Percentiles rank a stretch among this genome's conserved stretches.
Conservation (phyloP, 441 rosid genomes). For the Gossypium davidsonii region DNA sequence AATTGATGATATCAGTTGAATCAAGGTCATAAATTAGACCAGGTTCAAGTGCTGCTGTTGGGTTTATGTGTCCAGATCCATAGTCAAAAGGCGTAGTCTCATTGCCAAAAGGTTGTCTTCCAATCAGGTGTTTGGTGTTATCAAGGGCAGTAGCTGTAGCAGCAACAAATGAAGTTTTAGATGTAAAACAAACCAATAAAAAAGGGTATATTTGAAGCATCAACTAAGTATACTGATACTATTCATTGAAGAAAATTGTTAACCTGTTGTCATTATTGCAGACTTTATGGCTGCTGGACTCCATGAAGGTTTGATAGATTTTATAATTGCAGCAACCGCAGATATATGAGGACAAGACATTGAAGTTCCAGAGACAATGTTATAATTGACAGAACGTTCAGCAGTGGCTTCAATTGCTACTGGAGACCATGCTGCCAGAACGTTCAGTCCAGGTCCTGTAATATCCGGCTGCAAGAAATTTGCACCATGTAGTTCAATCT, state of each 20-base stretch:
- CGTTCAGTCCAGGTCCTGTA: conserved; percentile 44
- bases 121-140: conserved; percentile 23
- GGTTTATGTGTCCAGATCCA: conserved; percentile 50
- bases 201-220: neutral
- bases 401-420: conserved; percentile 25
- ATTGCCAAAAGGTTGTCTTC: conserved; percentile 33
- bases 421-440: conserved; percentile 52
- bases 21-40: conserved; percentile 43
- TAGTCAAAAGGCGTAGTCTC: conserved; percentile 44
- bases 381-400: conserved; percentile 27
- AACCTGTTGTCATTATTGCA: conserved; percentile 54
- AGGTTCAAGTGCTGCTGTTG: conserved; percentile 31
- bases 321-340: conserved; percentile 38
- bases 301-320: conserved; percentile 41
- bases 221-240: neutral
- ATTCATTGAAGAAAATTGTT: conserved; percentile 6
- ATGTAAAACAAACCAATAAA: neutral
- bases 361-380: conserved; percentile 45
- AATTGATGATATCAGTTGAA: conserved; percentile 26
- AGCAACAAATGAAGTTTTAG: conserved; percentile 9
- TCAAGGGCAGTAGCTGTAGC: conserved; percentile 32
- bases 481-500: neutral
- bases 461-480: conserved; percentile 37
- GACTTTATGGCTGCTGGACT: conserved; percentile 52
- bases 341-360: conserved; percentile 54